These are phyloP conservation scores for Teratosphaeria nubilosa DNA, from an alignment of 2,329 filamentous ascomycete genomes.

Conservation along the genomic window DNA sequence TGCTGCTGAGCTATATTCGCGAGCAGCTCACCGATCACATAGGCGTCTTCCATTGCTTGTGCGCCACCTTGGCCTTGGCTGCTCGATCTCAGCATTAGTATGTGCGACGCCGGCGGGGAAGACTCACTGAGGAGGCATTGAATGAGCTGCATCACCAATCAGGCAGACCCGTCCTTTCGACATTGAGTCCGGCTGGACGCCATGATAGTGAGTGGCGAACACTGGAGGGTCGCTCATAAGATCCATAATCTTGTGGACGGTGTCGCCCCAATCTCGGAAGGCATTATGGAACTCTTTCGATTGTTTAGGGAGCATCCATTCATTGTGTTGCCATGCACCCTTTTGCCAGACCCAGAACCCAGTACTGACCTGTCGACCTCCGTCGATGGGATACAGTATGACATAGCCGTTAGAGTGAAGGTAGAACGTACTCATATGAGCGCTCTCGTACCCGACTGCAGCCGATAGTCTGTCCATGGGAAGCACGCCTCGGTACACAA, in stretches of 20 bases:
- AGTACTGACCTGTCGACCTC: constrained; percentile 48
- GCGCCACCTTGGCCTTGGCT: constrained; percentile 38
- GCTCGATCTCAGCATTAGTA: background rate
- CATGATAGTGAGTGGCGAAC: constrained; percentile 40
- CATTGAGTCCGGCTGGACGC: constrained; percentile 11
- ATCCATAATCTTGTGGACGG: constrained; percentile 29
- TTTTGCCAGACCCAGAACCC: constrained; percentile 34
- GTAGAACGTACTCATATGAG: constrained; percentile 13
- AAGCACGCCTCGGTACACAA: constrained; percentile 52
- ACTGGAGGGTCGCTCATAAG: constrained; percentile 34
- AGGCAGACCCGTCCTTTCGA: constrained; percentile 43
- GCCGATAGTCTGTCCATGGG: constrained; percentile 44
- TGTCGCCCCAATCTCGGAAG: constrained; percentile 34
- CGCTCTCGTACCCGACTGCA: constrained; percentile 17
- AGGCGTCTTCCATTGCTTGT: constrained; percentile 47
- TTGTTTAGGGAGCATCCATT: constrained; percentile 32
- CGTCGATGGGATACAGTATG: constrained; percentile 52
- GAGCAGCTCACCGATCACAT: constrained; percentile 25
- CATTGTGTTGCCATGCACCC: constrained; percentile 28
- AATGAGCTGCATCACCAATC: constrained; percentile 58
- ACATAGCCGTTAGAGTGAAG: constrained; percentile 47
- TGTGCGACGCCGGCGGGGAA: constrained; percentile 33
- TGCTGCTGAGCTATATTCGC: background rate
- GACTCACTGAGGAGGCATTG: constrained; percentile 56
- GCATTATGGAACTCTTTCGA: constrained; percentile 32